Conservation (phyloP, 2,329 filamentous ascomycete genomes). For the Didymella pinodella region DNA sequence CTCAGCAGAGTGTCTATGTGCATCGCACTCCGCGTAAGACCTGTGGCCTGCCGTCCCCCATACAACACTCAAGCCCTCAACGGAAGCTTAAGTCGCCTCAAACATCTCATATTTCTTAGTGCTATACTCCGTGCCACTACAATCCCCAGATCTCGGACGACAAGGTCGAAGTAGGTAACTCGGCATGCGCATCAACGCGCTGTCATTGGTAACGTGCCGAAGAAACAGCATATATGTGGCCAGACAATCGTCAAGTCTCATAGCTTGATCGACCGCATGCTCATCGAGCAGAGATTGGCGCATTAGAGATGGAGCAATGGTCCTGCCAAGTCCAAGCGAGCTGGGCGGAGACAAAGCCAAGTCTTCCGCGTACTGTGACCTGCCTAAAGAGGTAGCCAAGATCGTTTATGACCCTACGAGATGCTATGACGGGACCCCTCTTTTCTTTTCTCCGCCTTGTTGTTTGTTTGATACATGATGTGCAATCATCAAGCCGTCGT, state of each 20-base stretch:
- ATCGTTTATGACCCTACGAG: not conserved
- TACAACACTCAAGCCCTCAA: constrained; percentile 17
- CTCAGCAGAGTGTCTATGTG: not conserved
- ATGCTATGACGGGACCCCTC: not conserved
- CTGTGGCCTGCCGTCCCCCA: not conserved
- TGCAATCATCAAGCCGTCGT: not conserved
- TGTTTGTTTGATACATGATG: constrained; percentile 7
- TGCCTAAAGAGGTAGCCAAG: constrained; percentile 24
- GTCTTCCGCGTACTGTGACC: constrained; percentile 15
- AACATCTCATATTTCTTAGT: constrained; percentile 14
- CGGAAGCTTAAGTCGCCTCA: constrained; percentile 13
- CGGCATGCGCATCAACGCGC: constrained; percentile 1
- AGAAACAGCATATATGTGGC: not conserved
- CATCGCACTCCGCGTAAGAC: not conserved
- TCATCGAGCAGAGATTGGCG: constrained; percentile 16
- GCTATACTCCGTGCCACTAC: constrained; percentile 12
- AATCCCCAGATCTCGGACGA: constrained; percentile 17
- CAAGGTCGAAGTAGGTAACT: constrained; percentile 25
- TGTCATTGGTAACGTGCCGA: constrained; percentile 2
- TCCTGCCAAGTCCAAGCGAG: constrained; percentile 22
- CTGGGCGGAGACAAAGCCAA: constrained; percentile 23
- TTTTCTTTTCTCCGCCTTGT: constrained; percentile 5
- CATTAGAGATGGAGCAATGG: constrained; percentile 14
- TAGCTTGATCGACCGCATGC: constrained; percentile 11
- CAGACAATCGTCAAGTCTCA: constrained; percentile 5